Evolutionary conservation across 768 basidiomycete species (phyloP), one percentile per base, ranked within the genome.

Genomic region (Trametes villosa): DNA sequence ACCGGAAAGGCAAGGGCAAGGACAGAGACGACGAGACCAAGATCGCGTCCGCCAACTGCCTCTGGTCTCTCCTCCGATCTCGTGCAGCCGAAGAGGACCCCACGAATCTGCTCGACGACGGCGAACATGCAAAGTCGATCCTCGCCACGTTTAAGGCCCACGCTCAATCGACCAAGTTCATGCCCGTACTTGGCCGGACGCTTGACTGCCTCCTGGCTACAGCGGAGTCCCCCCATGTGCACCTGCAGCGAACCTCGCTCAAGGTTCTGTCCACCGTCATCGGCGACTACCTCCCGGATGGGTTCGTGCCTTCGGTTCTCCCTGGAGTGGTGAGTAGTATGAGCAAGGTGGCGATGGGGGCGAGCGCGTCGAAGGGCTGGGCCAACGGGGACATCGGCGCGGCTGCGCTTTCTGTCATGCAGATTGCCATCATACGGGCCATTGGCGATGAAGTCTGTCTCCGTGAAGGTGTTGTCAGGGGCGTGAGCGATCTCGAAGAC

Each of bases 311-410:
- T 9, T 85, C 89, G 13, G 78, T 98, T 27, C 77, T 98, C 29
- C 96, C 96, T 1, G 96, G 96, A 1, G 81, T 90, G 31, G 82
- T 93, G 60, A 95, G 92, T 67, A 73, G 81, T 18, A 88, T 90
- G 84, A 83, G 83, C 29, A 92, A 88, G 67, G 72, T 93, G 15
- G 82, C 88, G 6, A 78, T 91, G 1, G 89, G 84, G 11, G 71
- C 74, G 18, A 74, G 78, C 5, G 73, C 77, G 27, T 75, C 72
- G 29, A 89, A 85, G 69, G 85, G 84, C 24, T 93, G 89, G 87
- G 82, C 87, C 9, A 87, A 84, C 62, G 90, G 91, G 7, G 87
- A 89, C 22, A 76, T 81, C 29, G 88, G 91, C 33, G 79, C 82
- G 3, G 74, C 76, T 5, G 79, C 87, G 4, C 78, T 94, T 9